Conservation (phyloP, 2,329 filamentous ascomycete genomes). For the Colletotrichum lentis region DNA sequence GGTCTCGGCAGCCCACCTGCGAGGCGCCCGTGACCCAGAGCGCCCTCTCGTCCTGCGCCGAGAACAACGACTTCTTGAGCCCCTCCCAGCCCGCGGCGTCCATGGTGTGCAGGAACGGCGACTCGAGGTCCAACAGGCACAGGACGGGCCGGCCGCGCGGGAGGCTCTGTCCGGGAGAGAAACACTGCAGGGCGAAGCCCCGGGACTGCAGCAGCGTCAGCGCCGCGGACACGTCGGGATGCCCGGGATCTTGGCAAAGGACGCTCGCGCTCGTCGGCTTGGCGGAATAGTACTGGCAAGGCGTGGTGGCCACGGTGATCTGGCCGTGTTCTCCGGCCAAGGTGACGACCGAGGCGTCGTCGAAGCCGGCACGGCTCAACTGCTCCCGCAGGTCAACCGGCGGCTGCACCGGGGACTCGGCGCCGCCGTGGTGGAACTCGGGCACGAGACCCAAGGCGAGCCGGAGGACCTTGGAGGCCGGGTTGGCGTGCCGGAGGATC, state of each 20-base stretch:
- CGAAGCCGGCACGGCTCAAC: constrained; percentile 13
- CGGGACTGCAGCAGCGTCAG: not conserved
- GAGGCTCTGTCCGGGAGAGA: constrained; percentile 6
- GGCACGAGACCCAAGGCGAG: constrained; percentile 6
- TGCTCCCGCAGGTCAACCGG: not conserved
- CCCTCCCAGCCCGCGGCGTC: not conserved
- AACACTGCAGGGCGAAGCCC: not conserved
- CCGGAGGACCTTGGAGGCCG: constrained; percentile 1
- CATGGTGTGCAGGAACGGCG: constrained; percentile 22
- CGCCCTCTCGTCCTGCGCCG: constrained; percentile 34
- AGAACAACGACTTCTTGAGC: constrained; percentile 20
- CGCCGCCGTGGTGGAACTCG: not conserved
- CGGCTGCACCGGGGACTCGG: not conserved
- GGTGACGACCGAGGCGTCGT: not conserved
- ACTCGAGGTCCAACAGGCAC: constrained; percentile 26
- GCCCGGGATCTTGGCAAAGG: constrained; percentile 13
- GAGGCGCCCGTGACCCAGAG: constrained; percentile 47
- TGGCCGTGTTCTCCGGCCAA: constrained; percentile 14
- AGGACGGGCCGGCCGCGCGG: constrained; percentile 23
- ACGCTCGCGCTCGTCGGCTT: constrained; percentile 1
- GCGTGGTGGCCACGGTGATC: constrained; percentile 2
- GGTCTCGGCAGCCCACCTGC: constrained; percentile 43
- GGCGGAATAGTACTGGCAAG: not conserved
- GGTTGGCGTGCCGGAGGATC: constrained; percentile 16
- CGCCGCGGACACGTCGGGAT: not conserved